Conservation (phyloP, 2,329 filamentous ascomycete species). For the Penicillium sp. region DNA sequence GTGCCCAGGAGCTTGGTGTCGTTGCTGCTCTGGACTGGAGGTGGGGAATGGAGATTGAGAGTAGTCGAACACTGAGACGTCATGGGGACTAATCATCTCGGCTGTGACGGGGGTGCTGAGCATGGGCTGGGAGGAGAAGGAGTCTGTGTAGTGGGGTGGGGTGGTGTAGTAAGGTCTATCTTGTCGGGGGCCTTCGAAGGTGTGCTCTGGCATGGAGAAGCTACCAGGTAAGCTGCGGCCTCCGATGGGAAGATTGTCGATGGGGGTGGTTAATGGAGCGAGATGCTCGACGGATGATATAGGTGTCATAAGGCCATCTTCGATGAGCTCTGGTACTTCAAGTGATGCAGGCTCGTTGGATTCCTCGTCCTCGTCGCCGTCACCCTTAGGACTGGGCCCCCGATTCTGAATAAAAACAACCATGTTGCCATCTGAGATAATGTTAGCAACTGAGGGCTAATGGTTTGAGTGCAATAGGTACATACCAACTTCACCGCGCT, state of each 20-base stretch:
- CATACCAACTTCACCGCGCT: constrained; percentile 44
- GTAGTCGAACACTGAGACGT: constrained; percentile 35
- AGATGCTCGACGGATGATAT: constrained; percentile 27
- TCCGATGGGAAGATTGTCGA: constrained; percentile 23
- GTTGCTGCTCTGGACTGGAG: constrained; percentile 25
- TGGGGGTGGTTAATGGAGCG: constrained; percentile 25
- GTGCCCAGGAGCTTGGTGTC: constrained; percentile 16
- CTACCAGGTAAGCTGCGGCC: constrained; percentile 23
- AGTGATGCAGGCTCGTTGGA: constrained; percentile 20
- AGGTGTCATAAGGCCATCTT: constrained; percentile 29
- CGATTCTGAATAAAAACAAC: constrained; percentile 41
- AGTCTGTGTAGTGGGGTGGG: constrained; percentile 31
- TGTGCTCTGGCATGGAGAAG: constrained; percentile 33
- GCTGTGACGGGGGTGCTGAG: constrained; percentile 28
- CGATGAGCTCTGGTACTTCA: constrained; percentile 30
- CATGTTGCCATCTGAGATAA: constrained; percentile 32
- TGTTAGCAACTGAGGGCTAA: neutral
- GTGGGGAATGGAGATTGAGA: constrained; percentile 26
- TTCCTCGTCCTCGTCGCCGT: constrained; percentile 32
- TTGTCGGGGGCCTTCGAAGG: constrained; percentile 28
- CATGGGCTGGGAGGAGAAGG: constrained; percentile 29
- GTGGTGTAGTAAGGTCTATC: constrained; percentile 30
- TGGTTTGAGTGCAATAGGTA: neutral
- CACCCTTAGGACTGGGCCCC: constrained; percentile 33
- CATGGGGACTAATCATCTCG: constrained; percentile 31